Percentiles rank a stretch among this genome's conserved stretches.
phyloP scores from a whole-genome alignment of 73 alveolate species.

The Paramecium sexaurelia region DNA sequence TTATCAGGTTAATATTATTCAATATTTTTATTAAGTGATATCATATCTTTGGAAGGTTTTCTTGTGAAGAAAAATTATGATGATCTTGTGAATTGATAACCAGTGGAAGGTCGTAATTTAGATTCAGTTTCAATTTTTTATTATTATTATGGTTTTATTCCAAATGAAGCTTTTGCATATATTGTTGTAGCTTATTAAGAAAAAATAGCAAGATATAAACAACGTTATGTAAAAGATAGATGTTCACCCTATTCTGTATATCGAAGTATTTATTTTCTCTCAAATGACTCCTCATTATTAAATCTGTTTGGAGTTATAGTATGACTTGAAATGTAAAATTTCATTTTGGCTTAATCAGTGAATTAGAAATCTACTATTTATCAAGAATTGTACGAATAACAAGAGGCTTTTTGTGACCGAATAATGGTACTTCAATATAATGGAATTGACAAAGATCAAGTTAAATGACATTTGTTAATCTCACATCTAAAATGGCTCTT shows the following conservation, averaged over 20 bases:
- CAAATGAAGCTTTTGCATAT: background rate
- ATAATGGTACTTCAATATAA: slow-evolving; percentile 28
- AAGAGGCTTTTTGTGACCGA: slow-evolving; percentile 35
- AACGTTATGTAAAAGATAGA: background rate
- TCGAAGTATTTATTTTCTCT: slow-evolving; percentile 24
- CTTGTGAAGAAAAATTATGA: background rate
- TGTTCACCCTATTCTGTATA: slow-evolving; percentile 51
- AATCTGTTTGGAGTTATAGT: slow-evolving; percentile 50
- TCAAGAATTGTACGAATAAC: background rate
- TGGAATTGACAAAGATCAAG: slow-evolving; percentile 38
- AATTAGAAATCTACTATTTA: slow-evolving; percentile 24
- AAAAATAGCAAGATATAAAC: slow-evolving; percentile 28
- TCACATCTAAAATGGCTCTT: background rate
- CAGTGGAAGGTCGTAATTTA: background rate
- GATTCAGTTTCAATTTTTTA: background rate
- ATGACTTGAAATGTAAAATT: slow-evolving; percentile 40
- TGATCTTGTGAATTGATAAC: background rate
- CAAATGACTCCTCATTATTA: slow-evolving; percentile 34
- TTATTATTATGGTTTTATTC: background rate
- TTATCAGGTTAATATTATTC: slow-evolving; percentile 31
- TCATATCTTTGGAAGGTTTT: background rate
- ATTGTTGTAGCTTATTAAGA: slow-evolving; percentile 37
- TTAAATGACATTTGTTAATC: background rate
- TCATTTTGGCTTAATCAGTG: slow-evolving; percentile 30
- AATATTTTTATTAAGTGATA: background rate